phyloP scores from a whole-genome alignment of 75 land plant species.

The Isoetes taiwanensis region DNA sequence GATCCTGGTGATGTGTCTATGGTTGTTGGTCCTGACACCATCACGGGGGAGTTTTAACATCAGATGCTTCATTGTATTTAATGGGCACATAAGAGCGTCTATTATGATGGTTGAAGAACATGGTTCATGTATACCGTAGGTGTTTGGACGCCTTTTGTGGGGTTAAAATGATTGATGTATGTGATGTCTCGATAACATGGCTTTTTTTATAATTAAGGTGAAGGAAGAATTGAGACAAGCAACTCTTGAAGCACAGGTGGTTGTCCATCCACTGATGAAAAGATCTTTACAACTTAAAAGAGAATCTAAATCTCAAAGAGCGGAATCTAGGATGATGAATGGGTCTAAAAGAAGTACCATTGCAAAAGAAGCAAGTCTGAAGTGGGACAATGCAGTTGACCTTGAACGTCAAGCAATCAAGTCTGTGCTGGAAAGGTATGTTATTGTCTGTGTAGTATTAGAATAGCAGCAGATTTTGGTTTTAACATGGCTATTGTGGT shows the following conservation, averaged over 20 bases:
- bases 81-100: no score
- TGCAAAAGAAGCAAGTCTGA: constrained; percentile 12
- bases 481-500: no score
- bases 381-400: constrained; percentile 22
- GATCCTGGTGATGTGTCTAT: no score
- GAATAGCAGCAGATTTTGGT: no score
- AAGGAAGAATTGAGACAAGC: constrained; percentile 19
- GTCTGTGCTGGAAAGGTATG: constrained; percentile 21
- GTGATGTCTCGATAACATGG: no score
- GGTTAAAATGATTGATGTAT: no score
- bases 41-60: no score
- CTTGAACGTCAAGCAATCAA: constrained; percentile 20
- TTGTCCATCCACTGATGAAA: constrained; percentile 24
- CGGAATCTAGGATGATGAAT: constrained; percentile 16
- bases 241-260: constrained; percentile 25
- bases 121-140: no score
- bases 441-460: constrained; percentile 1
- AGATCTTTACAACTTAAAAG: constrained; percentile 13
- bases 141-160: no score
- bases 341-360: constrained; percentile 7
- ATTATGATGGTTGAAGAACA: no score
- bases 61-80: no score
- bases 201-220: constrained; percentile 11
- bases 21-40: no score
- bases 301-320: constrained; percentile 15